phyloP scores from a whole-genome alignment of 1,139 yeast species.

The Saccharomyces hybrid region DNA sequence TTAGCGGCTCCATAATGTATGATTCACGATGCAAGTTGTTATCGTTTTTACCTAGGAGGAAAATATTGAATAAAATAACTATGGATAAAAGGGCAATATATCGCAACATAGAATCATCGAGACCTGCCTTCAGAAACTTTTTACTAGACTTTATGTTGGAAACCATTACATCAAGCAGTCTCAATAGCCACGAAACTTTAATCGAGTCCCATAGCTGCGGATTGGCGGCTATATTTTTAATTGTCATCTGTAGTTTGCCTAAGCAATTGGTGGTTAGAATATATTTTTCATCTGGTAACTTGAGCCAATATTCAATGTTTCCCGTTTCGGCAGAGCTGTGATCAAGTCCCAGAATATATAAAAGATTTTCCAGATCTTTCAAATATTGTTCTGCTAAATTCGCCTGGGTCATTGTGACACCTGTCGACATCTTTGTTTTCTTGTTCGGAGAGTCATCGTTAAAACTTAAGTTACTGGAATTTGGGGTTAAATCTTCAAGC shows the following conservation, averaged over 20 bases:
- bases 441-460: constrained; percentile 11
- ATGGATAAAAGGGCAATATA: constrained; percentile 36
- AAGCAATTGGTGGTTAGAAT: constrained; percentile 13
- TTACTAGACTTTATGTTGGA: constrained; percentile 13
- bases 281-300: constrained; percentile 7
- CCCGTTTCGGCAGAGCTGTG: constrained; percentile 4
- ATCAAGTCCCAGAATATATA: constrained; percentile 9
- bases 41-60: constrained; percentile 38
- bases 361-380: constrained; percentile 13
- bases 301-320: constrained; percentile 18
- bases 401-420: constrained; percentile 18
- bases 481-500: constrained; percentile 1
- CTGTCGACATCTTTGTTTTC: constrained; percentile 15
- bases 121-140: constrained; percentile 3
- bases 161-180: constrained; percentile 17
- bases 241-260: constrained; percentile 13
- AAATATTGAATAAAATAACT: constrained; percentile 37
- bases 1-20: constrained; percentile 37
- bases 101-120: constrained; percentile 7
- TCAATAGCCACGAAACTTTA: constrained; percentile 10
- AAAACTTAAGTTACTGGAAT: constrained; percentile 1
- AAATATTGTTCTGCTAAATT: constrained; percentile 19
- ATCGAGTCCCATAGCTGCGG: constrained; percentile 13
- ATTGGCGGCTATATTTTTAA: constrained; percentile 17
- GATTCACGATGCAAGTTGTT: constrained; percentile 42